Evolutionary conservation across 768 basidiomycete genomes (phyloP), one percentile per base, ranked within the genome.

Genomic region (Chiua virens): DNA sequence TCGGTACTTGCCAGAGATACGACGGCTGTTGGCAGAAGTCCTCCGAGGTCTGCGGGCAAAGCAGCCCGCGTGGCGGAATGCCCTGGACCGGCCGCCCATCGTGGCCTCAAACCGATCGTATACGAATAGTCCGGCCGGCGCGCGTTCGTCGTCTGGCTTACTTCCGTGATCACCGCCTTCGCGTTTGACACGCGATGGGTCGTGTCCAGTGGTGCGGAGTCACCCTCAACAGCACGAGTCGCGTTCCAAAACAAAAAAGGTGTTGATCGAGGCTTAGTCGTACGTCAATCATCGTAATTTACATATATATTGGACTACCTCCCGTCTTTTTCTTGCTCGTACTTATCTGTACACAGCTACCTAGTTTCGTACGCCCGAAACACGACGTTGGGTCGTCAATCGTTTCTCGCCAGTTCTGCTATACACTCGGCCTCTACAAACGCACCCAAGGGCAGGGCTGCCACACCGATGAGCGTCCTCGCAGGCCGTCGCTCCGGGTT

Each of bases 351-450:
- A 34, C 14, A 34, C 32, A 38, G 36, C 25, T 25, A 37, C 18
- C 23, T 36, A 28, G 41, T 18, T 28, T 30, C 34, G 36, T 10
- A 8, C 34, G 9, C 28, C 28, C 28, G 8, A 30, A 23, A 45
- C 22, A 46, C 25, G 17, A 46, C 15, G 32, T 27, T 8, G 32
- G 22, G 10, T 14, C 45, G 13, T 46, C 38, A 49, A 28, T 22
- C 43, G 15, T 28, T 14, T 4, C 20, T 22, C 25, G 52, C 41
- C 39, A 58, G 22, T 23, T 77, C 79, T 13, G 81, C 84, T 25
- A 81, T 71, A 56, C 80, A 83, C 54, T 85, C 83, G 30, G 85
- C 77, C 72, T 86, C 83, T 27, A 86, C 74, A 49, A 75, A 76
- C 8, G 78, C 79, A 15, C 78, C 76, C 49, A 78, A 38, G 1